Evolutionary conservation across 805 yeast genomes (phyloP).

Genomic region (Saturnispora saitoi): DNA sequence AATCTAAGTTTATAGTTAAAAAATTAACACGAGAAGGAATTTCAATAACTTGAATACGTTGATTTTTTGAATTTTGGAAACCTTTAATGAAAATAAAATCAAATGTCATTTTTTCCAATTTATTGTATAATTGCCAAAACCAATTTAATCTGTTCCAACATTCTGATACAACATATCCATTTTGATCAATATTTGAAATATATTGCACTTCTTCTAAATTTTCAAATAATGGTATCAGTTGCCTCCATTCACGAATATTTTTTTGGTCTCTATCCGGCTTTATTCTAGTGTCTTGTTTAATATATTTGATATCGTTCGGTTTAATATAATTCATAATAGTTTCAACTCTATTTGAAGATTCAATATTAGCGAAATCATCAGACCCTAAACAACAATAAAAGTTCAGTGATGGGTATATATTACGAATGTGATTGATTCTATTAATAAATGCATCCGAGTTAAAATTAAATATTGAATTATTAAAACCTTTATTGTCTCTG

Average conservation of each 20-base stretch:
- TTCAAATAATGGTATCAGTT: neutral
- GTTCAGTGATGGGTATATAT: neutral
- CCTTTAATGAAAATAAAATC: neutral
- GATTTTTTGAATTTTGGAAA: neutral
- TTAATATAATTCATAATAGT: neutral
- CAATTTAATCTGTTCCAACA: constrained; percentile 3
- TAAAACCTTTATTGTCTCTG: neutral
- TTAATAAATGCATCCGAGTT: neutral
- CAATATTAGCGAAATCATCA: neutral
- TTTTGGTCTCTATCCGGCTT: neutral
- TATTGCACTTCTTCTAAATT: neutral
- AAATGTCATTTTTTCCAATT: neutral
- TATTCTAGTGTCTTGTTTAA: neutral
- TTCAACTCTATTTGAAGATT: neutral
- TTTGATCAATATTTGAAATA: neutral
- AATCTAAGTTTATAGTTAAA: neutral
- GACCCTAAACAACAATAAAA: neutral
- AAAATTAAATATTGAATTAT: neutral
- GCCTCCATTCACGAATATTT: constrained; percentile 1
- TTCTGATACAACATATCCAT: neutral
- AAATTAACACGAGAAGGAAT: neutral
- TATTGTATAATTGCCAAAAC: constrained; percentile 4
- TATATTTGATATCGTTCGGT: neutral
- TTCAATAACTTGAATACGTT: neutral
- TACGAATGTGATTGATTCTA: neutral